Conservation (phyloP, 805 yeast genomes). For the Yamadazyma tumulicola region DNA sequence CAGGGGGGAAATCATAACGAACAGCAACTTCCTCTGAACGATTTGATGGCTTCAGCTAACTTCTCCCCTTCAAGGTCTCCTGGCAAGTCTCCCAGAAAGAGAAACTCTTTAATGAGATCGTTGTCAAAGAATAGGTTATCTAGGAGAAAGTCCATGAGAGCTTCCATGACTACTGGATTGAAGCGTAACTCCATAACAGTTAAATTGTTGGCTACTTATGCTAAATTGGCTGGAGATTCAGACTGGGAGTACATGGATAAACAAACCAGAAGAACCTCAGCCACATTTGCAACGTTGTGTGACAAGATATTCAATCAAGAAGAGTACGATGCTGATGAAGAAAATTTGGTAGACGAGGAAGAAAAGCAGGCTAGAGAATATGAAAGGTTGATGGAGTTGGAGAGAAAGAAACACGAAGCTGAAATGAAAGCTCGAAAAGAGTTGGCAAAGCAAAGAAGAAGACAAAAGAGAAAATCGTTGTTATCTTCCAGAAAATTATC, state of each 20-base stretch:
- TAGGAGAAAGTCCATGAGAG: constrained; percentile 35
- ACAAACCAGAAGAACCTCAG: constrained; percentile 71
- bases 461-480: constrained; percentile 40
- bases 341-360: constrained; percentile 38
- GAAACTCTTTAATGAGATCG: constrained; percentile 24
- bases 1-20: constrained; percentile 9
- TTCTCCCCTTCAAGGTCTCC: constrained; percentile 14
- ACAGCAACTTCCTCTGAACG: not conserved
- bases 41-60: constrained; percentile 28
- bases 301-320: constrained; percentile 76
- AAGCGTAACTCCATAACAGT: constrained; percentile 69
- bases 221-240: constrained; percentile 60
- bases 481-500: constrained; percentile 35
- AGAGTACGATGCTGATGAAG: constrained; percentile 48
- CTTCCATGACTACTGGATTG: constrained; percentile 44
- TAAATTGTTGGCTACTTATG: constrained; percentile 67
- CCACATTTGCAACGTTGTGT: constrained; percentile 74
- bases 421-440: constrained; percentile 46
- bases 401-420: constrained; percentile 49
- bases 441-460: constrained; percentile 43
- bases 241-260: constrained; percentile 70
- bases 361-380: constrained; percentile 41
- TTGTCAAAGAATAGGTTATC: constrained; percentile 29
- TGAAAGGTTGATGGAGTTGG: constrained; percentile 46
- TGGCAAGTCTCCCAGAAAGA: constrained; percentile 18